Evolutionary conservation across 441 rosid species (phyloP).

Genomic region (Erodium trifolium): DNA sequence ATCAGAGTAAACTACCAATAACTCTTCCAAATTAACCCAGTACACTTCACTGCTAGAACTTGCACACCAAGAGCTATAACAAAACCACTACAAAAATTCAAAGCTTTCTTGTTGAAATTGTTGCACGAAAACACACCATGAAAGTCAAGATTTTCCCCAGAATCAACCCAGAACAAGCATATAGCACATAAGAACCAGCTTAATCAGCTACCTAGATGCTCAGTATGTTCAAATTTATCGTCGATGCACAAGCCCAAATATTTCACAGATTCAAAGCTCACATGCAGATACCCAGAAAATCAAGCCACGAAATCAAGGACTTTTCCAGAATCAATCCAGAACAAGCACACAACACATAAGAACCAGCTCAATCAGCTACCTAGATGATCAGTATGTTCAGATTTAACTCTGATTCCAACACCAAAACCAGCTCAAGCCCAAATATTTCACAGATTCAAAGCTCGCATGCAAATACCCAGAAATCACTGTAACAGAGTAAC

Average conservation of each 20-base stretch:
- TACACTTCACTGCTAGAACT: constrained; percentile 20
- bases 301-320: constrained; percentile 18
- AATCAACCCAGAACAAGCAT: constrained; percentile 29
- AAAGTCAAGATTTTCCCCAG: constrained; percentile 29
- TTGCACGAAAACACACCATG: background rate
- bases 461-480: background rate
- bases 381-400: constrained; percentile 12
- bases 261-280: constrained; percentile 10
- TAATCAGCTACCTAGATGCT: constrained; percentile 9
- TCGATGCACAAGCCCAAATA: background rate
- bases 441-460: constrained; percentile 14
- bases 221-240: constrained; percentile 5
- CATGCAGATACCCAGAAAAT: background rate
- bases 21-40: constrained; percentile 14
- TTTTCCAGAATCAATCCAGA: constrained; percentile 32
- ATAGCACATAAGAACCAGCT: background rate
- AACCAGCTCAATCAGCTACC: constrained; percentile 6
- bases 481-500: constrained; percentile 3
- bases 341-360: constrained; percentile 16
- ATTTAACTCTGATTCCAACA: background rate
- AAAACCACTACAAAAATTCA: constrained; percentile 13
- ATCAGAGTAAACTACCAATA: background rate
- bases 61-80: background rate
- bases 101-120: constrained; percentile 17
- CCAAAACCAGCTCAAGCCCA: background rate